Percentiles rank a stretch among this genome's conserved stretches.
phyloP scores from a whole-genome alignment of 2,329 filamentous ascomycete species.

The Macrophomina pseudophaseolina region DNA sequence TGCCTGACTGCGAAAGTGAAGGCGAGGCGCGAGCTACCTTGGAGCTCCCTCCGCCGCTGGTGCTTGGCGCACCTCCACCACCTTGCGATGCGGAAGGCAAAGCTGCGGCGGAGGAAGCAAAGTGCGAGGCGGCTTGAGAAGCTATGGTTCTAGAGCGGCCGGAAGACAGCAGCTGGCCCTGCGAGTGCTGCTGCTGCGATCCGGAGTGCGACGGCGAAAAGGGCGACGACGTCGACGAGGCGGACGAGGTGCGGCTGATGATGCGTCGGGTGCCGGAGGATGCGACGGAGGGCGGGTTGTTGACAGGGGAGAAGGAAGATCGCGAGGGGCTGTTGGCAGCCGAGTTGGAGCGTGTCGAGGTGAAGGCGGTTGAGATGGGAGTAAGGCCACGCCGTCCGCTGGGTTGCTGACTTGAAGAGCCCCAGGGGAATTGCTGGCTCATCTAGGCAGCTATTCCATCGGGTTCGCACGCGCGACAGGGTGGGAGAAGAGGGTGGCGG shows the following conservation, averaged over 20 bases:
- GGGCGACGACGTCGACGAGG: conserved; percentile 60
- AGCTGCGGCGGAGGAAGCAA: conserved; percentile 61
- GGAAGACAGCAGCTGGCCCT: conserved; percentile 60
- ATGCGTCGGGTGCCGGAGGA: conserved; percentile 54
- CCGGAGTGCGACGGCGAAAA: conserved; percentile 61
- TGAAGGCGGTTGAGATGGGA: conserved; percentile 61
- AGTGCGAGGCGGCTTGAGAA: conserved; percentile 58
- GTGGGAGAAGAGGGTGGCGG: conserved; percentile 28
- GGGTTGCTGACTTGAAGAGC: conserved; percentile 59
- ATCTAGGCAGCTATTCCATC: conserved; percentile 51
- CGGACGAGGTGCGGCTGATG: conserved; percentile 59
- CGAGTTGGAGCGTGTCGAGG: conserved; percentile 50
- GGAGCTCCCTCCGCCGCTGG: conserved; percentile 60
- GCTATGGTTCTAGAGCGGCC: conserved; percentile 62
- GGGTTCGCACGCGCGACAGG: conserved; percentile 42
- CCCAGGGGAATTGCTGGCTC: conserved; percentile 63
- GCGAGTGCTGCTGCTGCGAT: conserved; percentile 57
- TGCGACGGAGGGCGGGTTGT: conserved; percentile 56
- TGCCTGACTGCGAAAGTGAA: conserved; percentile 61
- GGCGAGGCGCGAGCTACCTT: conserved; percentile 66
- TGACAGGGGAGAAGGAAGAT: conserved; percentile 57
- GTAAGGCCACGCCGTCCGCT: conserved; percentile 62
- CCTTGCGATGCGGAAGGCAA: conserved; percentile 54
- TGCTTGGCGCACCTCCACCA: conserved; percentile 57
- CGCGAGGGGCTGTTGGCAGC: conserved; percentile 57